phyloP scores from a whole-genome alignment of 2,329 filamentous ascomycete genomes.

The Trichoderma aggressivum region DNA sequence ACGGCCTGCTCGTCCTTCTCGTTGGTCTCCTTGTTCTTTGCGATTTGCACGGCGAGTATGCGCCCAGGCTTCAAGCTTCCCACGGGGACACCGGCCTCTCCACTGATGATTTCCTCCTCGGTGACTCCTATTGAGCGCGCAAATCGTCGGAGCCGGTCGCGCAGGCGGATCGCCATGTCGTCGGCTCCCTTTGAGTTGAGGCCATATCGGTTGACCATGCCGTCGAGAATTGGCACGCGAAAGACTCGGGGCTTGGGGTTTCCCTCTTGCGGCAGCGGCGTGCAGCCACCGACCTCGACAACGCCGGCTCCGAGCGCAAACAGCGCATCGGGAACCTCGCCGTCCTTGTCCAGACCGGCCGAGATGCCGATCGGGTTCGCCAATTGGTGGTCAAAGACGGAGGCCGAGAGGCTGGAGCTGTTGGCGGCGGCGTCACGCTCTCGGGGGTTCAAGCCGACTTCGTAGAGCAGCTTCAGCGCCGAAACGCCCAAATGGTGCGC shows the following conservation, averaged over 20 bases:
- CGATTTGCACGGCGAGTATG: slow-evolving; percentile 84
- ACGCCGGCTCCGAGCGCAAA: slow-evolving; percentile 81
- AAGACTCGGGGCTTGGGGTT: slow-evolving; percentile 89
- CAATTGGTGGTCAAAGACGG: slow-evolving; percentile 73
- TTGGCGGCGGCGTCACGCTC: slow-evolving; percentile 60
- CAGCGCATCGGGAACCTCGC: slow-evolving; percentile 78
- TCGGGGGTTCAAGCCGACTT: slow-evolving; percentile 72
- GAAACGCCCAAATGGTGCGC: slow-evolving; percentile 80
- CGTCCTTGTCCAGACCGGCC: slow-evolving; percentile 94
- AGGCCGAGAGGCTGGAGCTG: slow-evolving; percentile 33
- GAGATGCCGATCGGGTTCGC: slow-evolving; percentile 90
- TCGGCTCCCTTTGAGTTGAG: slow-evolving; percentile 91
- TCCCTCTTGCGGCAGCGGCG: slow-evolving; percentile 79
- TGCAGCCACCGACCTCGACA: slow-evolving; percentile 90
- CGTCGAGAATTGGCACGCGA: slow-evolving; percentile 76
- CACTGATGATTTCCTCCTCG: slow-evolving; percentile 72
- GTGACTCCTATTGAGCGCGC: slow-evolving; percentile 68
- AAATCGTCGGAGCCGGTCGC: slow-evolving; percentile 73
- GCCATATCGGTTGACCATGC: slow-evolving; percentile 92
- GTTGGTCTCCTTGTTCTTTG: slow-evolving; percentile 93
- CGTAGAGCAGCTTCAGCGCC: slow-evolving; percentile 68
- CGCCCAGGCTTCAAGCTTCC: slow-evolving; percentile 75
- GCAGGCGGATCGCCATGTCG: slow-evolving; percentile 73
- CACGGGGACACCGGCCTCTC: slow-evolving; percentile 71
- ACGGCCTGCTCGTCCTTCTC: slow-evolving; percentile 82